Evolutionary conservation across 2,329 filamentous ascomycete genomes (phyloP).

Genomic region (Coniochaeta sp.): DNA sequence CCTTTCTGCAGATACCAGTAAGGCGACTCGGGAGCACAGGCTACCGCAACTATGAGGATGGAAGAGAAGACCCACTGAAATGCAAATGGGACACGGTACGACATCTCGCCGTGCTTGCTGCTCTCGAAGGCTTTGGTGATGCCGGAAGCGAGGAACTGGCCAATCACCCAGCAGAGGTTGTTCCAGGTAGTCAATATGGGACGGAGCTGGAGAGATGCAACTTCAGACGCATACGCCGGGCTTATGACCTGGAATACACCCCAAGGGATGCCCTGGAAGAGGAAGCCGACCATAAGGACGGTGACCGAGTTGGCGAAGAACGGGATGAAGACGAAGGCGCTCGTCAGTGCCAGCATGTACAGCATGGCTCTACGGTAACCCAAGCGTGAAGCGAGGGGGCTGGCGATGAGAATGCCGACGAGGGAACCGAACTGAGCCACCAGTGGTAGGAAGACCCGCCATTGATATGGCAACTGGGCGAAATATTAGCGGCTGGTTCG

Average conservation of each 20-base stretch:
- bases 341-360: constrained; percentile 8
- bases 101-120: constrained; percentile 27
- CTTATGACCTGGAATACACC: constrained; percentile 35
- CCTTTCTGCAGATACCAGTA: constrained; percentile 44
- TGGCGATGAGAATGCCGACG: constrained; percentile 9
- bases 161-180: constrained; percentile 52
- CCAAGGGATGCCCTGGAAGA: constrained; percentile 24
- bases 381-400: constrained; percentile 5
- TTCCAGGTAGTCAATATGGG: constrained; percentile 47
- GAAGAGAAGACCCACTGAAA: constrained; percentile 41
- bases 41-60: constrained; percentile 28
- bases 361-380: constrained; percentile 11
- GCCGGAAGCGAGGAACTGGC: constrained; percentile 39
- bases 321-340: constrained; percentile 7
- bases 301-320: constrained; percentile 11
- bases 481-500: not conserved
- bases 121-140: constrained; percentile 28
- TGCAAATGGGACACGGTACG: constrained; percentile 38
- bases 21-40: constrained; percentile 36
- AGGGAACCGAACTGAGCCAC: constrained; percentile 12
- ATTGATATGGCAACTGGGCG: constrained; percentile 7
- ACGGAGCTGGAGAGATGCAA: constrained; percentile 37
- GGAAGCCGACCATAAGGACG: constrained; percentile 9
- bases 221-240: constrained; percentile 43
- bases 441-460: constrained; percentile 10